These are phyloP conservation scores for Juglanconis sp. DNA, from an alignment of 2,329 filamentous ascomycete genomes.

Conservation along the genomic window DNA sequence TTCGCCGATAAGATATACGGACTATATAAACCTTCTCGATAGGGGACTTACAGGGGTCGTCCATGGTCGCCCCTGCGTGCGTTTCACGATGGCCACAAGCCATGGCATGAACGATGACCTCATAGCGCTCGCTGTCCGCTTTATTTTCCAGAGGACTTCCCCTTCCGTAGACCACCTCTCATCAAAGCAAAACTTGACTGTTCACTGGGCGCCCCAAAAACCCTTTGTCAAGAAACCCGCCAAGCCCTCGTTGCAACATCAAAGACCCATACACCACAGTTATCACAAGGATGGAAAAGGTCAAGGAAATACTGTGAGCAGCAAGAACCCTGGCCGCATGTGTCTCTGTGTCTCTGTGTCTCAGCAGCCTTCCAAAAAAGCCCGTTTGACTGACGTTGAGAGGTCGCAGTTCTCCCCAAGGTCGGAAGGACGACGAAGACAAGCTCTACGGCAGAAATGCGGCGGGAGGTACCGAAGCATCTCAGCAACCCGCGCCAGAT, in stretches of 20 bases:
- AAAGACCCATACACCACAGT: background rate
- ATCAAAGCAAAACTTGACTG: background rate
- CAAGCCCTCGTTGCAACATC: background rate
- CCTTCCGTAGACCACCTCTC: background rate
- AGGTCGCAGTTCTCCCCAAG: background rate
- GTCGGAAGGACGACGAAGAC: background rate
- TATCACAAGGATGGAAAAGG: background rate
- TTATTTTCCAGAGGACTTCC: background rate
- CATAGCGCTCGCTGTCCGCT: background rate
- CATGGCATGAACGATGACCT: background rate
- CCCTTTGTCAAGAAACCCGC: background rate
- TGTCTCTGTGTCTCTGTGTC: too few species aligned
- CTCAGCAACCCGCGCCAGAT: background rate
- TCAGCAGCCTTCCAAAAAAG: too few species aligned
- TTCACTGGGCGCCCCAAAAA: background rate
- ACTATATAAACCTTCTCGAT: too few species aligned
- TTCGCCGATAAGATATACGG: too few species aligned
- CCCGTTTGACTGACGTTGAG: too few species aligned
- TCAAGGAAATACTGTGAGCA: background rate
- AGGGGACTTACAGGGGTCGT: background rate
- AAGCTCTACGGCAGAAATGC: background rate
- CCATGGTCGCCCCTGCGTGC: background rate
- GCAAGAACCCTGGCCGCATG: background rate
- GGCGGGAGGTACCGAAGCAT: background rate
- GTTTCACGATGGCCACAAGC: background rate